Evolutionary conservation across 805 yeast species (phyloP).

Genomic region (Saturnispora bothae): DNA sequence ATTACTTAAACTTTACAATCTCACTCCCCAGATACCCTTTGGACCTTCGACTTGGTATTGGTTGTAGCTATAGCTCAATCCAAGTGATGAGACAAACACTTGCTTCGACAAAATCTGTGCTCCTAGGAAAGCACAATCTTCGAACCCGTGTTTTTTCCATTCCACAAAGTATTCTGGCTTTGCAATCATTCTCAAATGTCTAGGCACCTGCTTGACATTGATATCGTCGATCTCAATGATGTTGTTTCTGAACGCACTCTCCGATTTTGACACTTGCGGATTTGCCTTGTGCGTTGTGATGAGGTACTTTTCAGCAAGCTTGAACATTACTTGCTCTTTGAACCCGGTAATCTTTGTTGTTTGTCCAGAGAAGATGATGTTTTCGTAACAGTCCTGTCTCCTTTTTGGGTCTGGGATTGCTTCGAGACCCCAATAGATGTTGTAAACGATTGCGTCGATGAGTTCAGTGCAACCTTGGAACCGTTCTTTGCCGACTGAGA

Average conservation of each 20-base stretch:
- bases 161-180: conserved; percentile 90
- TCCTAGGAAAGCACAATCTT: conserved; percentile 72
- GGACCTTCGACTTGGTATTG: conserved; percentile 78
- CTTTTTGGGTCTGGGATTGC: conserved; percentile 51
- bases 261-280: neutral
- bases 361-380: conserved; percentile 70
- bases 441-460: conserved; percentile 42
- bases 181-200: conserved; percentile 54
- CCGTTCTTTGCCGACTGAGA: conserved; percentile 81
- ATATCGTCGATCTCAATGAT: conserved; percentile 19
- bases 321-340: conserved; percentile 53
- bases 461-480: conserved; percentile 68
- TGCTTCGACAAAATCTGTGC: conserved; percentile 84
- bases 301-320: conserved; percentile 29
- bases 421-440: conserved; percentile 42
- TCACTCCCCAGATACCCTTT: conserved; percentile 54
- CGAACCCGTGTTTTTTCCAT: conserved; percentile 78
- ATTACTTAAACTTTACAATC: too few relatives aligned
- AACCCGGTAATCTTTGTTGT: conserved; percentile 69
- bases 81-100: conserved; percentile 59
- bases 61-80: conserved; percentile 56
- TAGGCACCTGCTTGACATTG: conserved; percentile 59
- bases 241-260: conserved; percentile 25
- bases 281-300: conserved; percentile 13
- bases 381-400: conserved; percentile 79